A percentile compares a stretch with the other conserved stretches of the same genome.
Conservation (phyloP, 768 basidiomycete species). For the Podaxis sp. region DNA sequence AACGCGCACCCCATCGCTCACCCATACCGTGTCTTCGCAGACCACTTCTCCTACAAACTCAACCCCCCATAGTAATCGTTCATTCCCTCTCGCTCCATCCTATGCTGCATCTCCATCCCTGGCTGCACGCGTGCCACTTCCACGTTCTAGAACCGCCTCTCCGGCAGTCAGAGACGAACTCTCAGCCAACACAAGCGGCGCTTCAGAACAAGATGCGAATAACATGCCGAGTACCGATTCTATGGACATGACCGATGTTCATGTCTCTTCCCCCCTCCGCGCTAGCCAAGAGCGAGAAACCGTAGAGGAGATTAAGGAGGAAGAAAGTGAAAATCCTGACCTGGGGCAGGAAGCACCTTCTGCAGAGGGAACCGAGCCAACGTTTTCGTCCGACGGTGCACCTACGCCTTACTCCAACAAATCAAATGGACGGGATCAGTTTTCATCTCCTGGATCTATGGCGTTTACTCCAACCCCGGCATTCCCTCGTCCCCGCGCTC, state of each 20-base stretch:
- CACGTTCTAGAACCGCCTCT: constrained; percentile 50
- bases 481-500: constrained; percentile 58
- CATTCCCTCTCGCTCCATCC: constrained; percentile 38
- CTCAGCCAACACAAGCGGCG: constrained; percentile 23
- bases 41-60: constrained; percentile 63
- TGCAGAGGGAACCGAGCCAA: constrained; percentile 48
- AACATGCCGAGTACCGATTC: constrained; percentile 37
- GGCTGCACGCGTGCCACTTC: constrained; percentile 49
- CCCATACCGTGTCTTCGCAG: constrained; percentile 58
- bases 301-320: constrained; percentile 24
- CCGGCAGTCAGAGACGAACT: constrained; percentile 33
- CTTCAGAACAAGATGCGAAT: constrained; percentile 29
- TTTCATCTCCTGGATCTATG: constrained; percentile 58
- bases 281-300: constrained; percentile 23
- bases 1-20: constrained; percentile 65
- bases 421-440: constrained; percentile 36
- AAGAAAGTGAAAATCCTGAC: constrained; percentile 21
- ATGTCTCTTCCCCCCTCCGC: constrained; percentile 41
- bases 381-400: constrained; percentile 71
- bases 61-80: constrained; percentile 59
- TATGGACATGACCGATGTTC: constrained; percentile 57
- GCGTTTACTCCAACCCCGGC: constrained; percentile 72
- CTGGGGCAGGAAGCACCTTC: constrained; percentile 6
- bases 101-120: constrained; percentile 45
- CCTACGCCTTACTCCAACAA: constrained; percentile 35